Percentiles rank a stretch among this genome's conserved stretches.
Evolutionary conservation across 139 green algal genomes (phyloP).

Genomic region (Chlamydomonas sp.): DNA sequence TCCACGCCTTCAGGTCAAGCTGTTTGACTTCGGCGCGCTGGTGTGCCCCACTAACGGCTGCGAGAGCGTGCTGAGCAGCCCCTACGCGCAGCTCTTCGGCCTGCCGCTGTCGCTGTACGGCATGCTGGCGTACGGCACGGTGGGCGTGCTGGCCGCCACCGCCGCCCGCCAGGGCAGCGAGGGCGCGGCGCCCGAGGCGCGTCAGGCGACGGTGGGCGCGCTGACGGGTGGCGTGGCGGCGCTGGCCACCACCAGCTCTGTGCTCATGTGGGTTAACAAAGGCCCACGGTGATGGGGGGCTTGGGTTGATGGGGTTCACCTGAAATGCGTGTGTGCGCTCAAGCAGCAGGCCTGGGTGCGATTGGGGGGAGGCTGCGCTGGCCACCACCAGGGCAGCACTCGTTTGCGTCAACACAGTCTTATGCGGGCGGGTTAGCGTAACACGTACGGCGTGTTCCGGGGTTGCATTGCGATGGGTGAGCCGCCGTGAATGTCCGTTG

Average conservation of each 20-base stretch:
- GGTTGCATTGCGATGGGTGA: no score
- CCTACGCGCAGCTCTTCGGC: slow-evolving; percentile 79
- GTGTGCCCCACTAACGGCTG: slow-evolving; percentile 79
- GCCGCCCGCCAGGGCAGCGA: background rate
- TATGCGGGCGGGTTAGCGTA: no score
- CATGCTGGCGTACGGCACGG: slow-evolving; percentile 68
- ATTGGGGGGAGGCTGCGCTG: no score
- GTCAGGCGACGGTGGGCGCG: slow-evolving; percentile 1
- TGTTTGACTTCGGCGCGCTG: slow-evolving; percentile 54
- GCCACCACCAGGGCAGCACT: no score
- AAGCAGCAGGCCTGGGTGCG: no score
- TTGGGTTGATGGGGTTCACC: no score
- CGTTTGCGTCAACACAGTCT: no score
- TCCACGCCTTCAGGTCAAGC: slow-evolving; percentile 65
- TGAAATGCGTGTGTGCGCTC: no score
- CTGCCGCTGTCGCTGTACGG: slow-evolving; percentile 79
- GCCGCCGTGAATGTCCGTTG: no score
- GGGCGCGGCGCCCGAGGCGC: background rate
- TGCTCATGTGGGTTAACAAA: slow-evolving; percentile 67
- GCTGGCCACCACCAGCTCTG: slow-evolving; percentile 72
- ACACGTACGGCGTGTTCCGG: no score
- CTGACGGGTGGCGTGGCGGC: slow-evolving; percentile 61
- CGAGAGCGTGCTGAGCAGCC: slow-evolving; percentile 75
- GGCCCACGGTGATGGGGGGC: no score
- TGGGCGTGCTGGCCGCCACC: slow-evolving; percentile 53